phyloP scores from a whole-genome alignment of 495 filamentous ascomycete genomes.

The Choiromyces venosus region DNA sequence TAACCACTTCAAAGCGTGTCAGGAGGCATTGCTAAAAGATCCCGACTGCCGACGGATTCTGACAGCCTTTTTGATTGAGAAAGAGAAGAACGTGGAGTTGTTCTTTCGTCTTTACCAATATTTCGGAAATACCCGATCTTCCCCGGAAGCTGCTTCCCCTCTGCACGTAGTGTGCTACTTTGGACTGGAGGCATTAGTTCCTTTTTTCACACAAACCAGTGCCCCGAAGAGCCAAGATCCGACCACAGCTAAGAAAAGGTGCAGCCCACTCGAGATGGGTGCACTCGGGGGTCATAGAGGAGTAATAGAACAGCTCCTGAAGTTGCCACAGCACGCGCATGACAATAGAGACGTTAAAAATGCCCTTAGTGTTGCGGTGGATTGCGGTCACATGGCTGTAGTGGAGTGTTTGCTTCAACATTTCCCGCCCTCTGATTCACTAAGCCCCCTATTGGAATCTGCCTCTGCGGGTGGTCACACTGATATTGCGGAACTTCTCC shows the following conservation, averaged over 20 bases:
- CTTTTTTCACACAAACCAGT: too few species aligned
- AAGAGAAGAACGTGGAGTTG: not conserved
- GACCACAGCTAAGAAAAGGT: too few species aligned
- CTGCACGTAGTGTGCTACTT: slow-evolving; percentile 18
- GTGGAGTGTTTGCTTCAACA: not conserved
- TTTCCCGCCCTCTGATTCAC: too few species aligned
- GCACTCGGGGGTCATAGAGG: slow-evolving; percentile 6
- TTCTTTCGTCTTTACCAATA: not conserved
- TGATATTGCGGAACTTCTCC: not conserved
- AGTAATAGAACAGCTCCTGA: slow-evolving; percentile 3
- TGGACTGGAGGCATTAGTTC: slow-evolving; percentile 6
- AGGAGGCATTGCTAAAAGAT: not conserved
- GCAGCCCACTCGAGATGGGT: not conserved
- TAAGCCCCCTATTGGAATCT: too few species aligned
- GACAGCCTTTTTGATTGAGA: not conserved
- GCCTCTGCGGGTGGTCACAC: not conserved
- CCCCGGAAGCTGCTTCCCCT: not conserved
- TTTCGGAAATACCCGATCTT: not conserved
- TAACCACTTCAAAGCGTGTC: not conserved
- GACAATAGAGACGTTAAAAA: not conserved
- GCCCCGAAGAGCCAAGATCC: too few species aligned
- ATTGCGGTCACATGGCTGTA: slow-evolving; percentile 15
- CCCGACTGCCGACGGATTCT: not conserved
- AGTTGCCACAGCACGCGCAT: not conserved
- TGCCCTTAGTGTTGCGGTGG: slow-evolving; percentile 10